Evolutionary conservation across 805 yeast genomes (phyloP), one percentile per base, ranked within the genome.

Genomic region (Wickerhamiella bombiphila): DNA sequence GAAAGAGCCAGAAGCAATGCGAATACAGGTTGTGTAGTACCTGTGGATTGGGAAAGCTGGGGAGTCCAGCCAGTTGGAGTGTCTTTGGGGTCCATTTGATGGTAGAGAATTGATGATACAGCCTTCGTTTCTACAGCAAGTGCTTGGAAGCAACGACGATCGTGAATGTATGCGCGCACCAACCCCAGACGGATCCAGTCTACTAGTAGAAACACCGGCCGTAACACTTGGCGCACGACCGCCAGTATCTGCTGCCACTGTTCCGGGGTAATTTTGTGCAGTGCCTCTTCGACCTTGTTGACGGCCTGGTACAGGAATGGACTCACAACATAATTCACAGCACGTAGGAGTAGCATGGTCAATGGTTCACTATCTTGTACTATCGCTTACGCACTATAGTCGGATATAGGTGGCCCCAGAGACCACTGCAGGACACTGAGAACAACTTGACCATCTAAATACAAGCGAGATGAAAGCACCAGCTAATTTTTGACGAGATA

Each of bases 151-250:
- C 39, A 36, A 6, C 15, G 11, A 4, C 29, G 19, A 24, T 36
- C 26, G 2, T 14, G 17, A 8, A 32, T 29, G 19, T 37, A 37
- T 14, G 16, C 15, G 25, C 35, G 25, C 15, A 29, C 39, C 8
- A 37, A 26, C 4, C n/a, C 29, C 5, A 31, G 32, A 13, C 39
- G 39, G n/a, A 37, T 21, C 9, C 17, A 18, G 35, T 37, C 39
- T 13, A 37, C 16, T n/a, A 15, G 7, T n/a, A n/a, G 11, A 9
- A 32, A 22, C 14, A 29, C 3, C 8, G 39, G 39, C 9, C 29
- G 7, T 2, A 37, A 17, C 6, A 16, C 35, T 8, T 31, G 28
- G 4, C 24, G 11, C 14, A 32, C 18, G 16, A 25, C 13, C 7
- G 15, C 4, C 13, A 32, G 14, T 15, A 18, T 22, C 26, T 25